phyloP scores from a whole-genome alignment of 768 basidiomycete genomes.

The Clathrus columnatus region DNA sequence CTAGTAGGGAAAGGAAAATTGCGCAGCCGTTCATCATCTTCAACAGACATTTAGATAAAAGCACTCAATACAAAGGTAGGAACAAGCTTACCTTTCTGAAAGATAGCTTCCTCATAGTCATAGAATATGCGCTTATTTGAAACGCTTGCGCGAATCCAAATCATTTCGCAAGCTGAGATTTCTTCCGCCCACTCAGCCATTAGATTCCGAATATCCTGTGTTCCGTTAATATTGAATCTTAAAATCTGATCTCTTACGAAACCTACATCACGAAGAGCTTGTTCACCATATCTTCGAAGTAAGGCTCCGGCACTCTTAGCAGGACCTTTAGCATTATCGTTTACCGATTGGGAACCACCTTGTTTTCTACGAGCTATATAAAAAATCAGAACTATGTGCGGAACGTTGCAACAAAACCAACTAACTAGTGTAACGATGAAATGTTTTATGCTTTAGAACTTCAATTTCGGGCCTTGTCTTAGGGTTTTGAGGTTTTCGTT shows the following conservation, averaged over 20 bases:
- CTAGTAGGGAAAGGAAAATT: conserved; percentile 96
- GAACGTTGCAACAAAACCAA: conserved; percentile 14
- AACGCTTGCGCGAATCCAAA: conserved; percentile 86
- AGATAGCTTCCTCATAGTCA: conserved; percentile 74
- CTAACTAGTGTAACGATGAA: conserved; percentile 97
- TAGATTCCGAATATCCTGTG: conserved; percentile 79
- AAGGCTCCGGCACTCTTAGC: conserved; percentile 93
- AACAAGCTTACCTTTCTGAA: conserved; percentile 63
- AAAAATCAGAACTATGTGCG: background rate
- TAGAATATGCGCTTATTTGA: conserved; percentile 85
- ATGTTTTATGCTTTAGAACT: conserved; percentile 85
- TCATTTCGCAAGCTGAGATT: conserved; percentile 73
- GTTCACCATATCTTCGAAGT: conserved; percentile 91
- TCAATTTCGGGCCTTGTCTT: conserved; percentile 72
- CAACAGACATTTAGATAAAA: no score
- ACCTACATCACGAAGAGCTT: conserved; percentile 78
- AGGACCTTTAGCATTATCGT: conserved; percentile 88
- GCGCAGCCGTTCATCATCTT: conserved; percentile 69
- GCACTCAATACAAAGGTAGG: no score
- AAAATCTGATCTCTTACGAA: no score
- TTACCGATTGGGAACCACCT: conserved; percentile 86
- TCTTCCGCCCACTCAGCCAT: conserved; percentile 72
- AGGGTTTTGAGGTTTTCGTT: conserved; percentile 46
- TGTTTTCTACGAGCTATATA: conserved; percentile 85
- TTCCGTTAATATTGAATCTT: background rate